Percentiles rank a stretch among this genome's conserved stretches.
phyloP scores from a whole-genome alignment of 768 basidiomycete species.

The Sarcodon aspratus region DNA sequence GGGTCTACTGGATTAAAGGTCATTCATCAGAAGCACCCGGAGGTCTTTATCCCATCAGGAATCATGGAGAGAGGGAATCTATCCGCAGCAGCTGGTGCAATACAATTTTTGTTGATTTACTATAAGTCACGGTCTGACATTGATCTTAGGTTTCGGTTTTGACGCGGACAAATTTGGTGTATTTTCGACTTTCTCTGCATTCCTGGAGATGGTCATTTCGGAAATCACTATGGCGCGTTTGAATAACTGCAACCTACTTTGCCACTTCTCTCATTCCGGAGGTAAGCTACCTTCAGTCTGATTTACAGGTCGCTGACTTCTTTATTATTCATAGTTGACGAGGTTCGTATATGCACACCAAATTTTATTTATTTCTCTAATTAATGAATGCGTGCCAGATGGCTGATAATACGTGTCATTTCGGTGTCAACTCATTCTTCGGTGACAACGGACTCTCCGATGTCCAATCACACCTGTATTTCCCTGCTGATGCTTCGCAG shows the following conservation, averaged over 20 bases:
- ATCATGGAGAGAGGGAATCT: conserved; percentile 84
- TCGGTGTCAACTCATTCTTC: conserved; percentile 78
- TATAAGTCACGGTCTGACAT: neutral
- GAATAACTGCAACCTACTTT: conserved; percentile 80
- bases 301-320: neutral
- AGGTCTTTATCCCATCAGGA: conserved; percentile 77
- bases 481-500: conserved; percentile 77
- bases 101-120: neutral
- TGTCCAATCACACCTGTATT: conserved; percentile 70
- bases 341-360: conserved; percentile 15
- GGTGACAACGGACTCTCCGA: conserved; percentile 83
- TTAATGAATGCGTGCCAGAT: conserved; percentile 22
- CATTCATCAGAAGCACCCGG: conserved; percentile 85
- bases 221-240: conserved; percentile 90
- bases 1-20: conserved; percentile 83
- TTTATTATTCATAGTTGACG: conserved; percentile 41
- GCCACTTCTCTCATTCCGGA: conserved; percentile 85
- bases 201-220: conserved; percentile 84
- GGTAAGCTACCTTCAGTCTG: conserved; percentile 26
- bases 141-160: conserved; percentile 62
- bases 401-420: conserved; percentile 52
- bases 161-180: conserved; percentile 75
- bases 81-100: conserved; percentile 49
- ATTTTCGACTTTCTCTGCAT: conserved; percentile 86
- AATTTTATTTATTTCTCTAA: neutral